Conservation (phyloP, 352 stramenopile species). For the Phytophthora pisi region DNA sequence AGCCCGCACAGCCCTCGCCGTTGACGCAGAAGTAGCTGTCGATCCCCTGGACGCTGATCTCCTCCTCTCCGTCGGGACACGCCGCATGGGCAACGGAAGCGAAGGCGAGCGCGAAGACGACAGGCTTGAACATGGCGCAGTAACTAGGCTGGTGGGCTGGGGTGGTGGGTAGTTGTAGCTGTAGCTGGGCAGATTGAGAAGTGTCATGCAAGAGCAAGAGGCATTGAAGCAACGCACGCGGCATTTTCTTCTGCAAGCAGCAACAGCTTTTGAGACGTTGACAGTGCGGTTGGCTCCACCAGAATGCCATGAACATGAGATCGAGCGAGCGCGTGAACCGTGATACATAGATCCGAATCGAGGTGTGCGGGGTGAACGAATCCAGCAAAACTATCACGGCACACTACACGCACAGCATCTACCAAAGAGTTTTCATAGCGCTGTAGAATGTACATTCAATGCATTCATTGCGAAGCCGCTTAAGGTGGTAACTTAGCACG, state of each 20-base stretch:
- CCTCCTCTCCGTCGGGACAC: slow-evolving; percentile 18
- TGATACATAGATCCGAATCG: no score
- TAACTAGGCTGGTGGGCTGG: not conserved
- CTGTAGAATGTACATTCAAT: no score
- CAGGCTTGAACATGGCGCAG: slow-evolving; percentile 12
- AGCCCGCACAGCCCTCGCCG: slow-evolving; percentile 18
- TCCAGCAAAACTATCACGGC: no score
- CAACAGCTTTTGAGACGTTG: not conserved
- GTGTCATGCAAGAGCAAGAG: not conserved
- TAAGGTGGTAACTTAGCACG: no score
- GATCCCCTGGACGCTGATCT: slow-evolving; percentile 34
- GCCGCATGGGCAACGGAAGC: slow-evolving; percentile 3
- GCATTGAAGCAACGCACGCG: not conserved
- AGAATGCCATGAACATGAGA: not conserved
- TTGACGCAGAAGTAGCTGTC: slow-evolving; percentile 27
- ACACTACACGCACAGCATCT: no score
- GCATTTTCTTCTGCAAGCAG: not conserved
- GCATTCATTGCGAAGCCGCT: no score
- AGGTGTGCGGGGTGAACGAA: no score
- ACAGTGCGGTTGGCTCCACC: not conserved
- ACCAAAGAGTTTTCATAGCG: not conserved
- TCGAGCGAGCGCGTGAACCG: no score
- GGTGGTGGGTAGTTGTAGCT: not conserved
- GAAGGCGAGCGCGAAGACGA: slow-evolving; percentile 7
- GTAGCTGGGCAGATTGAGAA: slow-evolving; percentile 2